phyloP scores from a whole-genome alignment of 257 asterid species.

The Capsicum chinense region DNA sequence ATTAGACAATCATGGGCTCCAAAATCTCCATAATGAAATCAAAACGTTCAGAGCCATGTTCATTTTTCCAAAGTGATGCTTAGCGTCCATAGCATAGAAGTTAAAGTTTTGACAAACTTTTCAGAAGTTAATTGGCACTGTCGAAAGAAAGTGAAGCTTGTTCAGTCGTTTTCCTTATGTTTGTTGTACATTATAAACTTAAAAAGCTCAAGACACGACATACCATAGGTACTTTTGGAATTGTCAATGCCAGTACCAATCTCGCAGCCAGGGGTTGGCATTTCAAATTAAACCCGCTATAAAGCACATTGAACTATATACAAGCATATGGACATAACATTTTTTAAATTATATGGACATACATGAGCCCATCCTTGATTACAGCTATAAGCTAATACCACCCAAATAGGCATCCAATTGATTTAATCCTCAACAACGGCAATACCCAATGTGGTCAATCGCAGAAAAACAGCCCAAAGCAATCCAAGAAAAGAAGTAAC shows the following conservation, averaged over 20 bases:
- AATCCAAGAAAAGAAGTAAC: too few species aligned
- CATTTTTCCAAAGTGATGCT: background rate
- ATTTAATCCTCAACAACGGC: background rate
- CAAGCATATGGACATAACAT: background rate
- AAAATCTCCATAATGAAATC: background rate
- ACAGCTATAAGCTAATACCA: background rate
- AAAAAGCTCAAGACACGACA: background rate
- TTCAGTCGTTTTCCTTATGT: background rate
- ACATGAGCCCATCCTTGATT: background rate
- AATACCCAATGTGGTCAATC: too few species aligned
- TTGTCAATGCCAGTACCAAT: constrained; percentile 9
- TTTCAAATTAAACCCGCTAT: background rate
- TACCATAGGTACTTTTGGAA: background rate
- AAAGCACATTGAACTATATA: background rate
- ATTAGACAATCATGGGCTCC: background rate
- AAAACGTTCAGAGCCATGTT: background rate
- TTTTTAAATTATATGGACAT: background rate
- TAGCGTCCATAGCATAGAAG: background rate
- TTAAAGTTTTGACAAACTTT: background rate
- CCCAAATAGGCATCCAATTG: background rate
- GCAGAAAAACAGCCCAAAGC: too few species aligned
- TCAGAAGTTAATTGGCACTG: constrained; percentile 24
- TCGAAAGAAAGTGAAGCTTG: background rate
- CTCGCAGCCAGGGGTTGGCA: background rate
- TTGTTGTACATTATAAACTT: background rate